Conservation (phyloP, 2,329 filamentous ascomycete species). For the Penicillium nordicum region DNA sequence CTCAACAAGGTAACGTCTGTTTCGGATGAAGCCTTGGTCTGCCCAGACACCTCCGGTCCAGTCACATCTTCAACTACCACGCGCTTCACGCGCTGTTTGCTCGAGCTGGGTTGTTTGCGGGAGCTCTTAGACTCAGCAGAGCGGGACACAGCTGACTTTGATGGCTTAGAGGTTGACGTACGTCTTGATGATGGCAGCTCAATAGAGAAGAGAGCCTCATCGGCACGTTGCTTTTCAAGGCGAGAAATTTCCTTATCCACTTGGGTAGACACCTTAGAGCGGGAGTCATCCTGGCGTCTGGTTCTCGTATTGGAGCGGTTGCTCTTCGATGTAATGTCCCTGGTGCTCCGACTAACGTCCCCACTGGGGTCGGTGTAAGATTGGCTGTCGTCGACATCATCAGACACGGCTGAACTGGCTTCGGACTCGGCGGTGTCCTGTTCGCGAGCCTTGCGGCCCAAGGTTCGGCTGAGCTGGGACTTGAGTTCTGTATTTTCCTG, state of each 20-base stretch:
- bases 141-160: conserved; percentile 17
- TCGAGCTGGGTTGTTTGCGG: conserved; percentile 36
- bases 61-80: conserved; percentile 36
- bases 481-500: conserved; percentile 41
- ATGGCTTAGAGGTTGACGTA: conserved; percentile 19
- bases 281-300: conserved; percentile 28
- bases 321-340: conserved; percentile 30
- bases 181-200: conserved; percentile 28
- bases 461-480: conserved; percentile 31
- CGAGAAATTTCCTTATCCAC: conserved; percentile 37
- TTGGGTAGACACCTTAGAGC: conserved; percentile 32
- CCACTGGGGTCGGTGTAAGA: conserved; percentile 30
- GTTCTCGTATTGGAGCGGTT: conserved; percentile 26
- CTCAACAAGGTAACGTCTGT: conserved; percentile 53
- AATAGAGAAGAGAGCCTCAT: conserved; percentile 39
- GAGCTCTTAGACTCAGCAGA: conserved; percentile 20
- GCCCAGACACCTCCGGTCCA: conserved; percentile 32
- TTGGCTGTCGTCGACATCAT: conserved; percentile 30
- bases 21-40: conserved; percentile 27
- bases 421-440: conserved; percentile 29
- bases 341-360: conserved; percentile 29
- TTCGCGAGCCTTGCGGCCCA: conserved; percentile 25
- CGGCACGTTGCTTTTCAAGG: conserved; percentile 37
- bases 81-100: conserved; percentile 41
- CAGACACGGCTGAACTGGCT: conserved; percentile 23